Conservation (phyloP, 208 protist genomes). For the Leishmania guyanensis region DNA sequence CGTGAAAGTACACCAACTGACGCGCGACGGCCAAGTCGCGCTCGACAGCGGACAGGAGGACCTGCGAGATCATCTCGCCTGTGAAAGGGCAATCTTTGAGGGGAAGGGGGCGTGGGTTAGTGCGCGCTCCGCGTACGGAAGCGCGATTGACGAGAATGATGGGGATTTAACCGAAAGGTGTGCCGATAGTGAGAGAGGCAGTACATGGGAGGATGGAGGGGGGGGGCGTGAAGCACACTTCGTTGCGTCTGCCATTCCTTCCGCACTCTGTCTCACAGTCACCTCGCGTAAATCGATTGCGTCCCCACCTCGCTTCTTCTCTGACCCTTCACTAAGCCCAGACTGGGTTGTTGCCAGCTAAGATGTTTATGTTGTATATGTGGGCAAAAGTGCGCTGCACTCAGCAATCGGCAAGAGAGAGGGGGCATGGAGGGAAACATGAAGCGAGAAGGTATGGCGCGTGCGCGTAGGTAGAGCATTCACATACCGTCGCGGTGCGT, state of each 20-base stretch:
- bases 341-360: not conserved
- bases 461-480: not conserved
- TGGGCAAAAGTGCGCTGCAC: not conserved
- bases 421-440: not conserved
- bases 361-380: not conserved
- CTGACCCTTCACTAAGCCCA: not conserved
- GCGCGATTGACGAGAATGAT: not conserved
- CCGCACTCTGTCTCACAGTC: not conserved
- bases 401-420: not conserved
- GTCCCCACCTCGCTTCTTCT: not conserved
- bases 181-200: not conserved
- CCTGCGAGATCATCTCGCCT: constrained; percentile 11
- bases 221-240: not conserved
- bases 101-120: not conserved
- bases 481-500: not conserved
- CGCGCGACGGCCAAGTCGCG: constrained; percentile 23
- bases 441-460: not conserved
- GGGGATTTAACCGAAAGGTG: not conserved
- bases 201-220: not conserved
- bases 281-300: not conserved
- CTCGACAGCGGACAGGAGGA: constrained; percentile 24
- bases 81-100: not conserved
- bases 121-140: not conserved
- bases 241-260: not conserved
- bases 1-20: constrained; percentile 24